phyloP scores from a whole-genome alignment of 31 red algal genomes.

The Porphyra umbilicalis region DNA sequence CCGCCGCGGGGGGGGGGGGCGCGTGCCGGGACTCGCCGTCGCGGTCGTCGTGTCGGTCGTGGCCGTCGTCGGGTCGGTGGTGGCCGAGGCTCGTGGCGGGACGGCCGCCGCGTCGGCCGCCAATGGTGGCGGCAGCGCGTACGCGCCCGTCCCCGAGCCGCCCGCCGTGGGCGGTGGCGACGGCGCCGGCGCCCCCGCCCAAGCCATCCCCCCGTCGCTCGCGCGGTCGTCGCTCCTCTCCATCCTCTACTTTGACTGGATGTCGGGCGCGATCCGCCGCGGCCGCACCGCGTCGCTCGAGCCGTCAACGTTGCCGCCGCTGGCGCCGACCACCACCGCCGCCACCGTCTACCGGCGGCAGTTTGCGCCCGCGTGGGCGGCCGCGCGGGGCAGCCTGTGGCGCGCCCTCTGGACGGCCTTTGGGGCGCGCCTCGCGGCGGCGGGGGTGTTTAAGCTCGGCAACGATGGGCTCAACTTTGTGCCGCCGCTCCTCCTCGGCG shows the following conservation, averaged over 20 bases:
- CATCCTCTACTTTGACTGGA: constrained; percentile 23
- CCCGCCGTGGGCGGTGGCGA: too few species aligned
- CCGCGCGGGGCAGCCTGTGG: constrained; percentile 5
- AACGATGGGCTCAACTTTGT: constrained; percentile 66
- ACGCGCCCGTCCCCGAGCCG: not conserved
- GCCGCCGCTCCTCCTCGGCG: constrained; percentile 2
- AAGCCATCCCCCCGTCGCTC: constrained; percentile 14
- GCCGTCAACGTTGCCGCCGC: constrained; percentile 5
- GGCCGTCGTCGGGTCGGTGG: not conserved
- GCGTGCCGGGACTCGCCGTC: not conserved
- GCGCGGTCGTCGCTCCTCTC: not conserved
- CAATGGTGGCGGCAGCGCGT: not conserved
- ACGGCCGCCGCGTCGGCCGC: not conserved
- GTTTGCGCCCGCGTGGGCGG: not conserved
- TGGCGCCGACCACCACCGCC: not conserved
- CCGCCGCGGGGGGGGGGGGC: not conserved
- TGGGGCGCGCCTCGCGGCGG: constrained; percentile 32
- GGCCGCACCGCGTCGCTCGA: constrained; percentile 12
- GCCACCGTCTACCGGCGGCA: not conserved
- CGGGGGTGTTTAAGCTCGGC: constrained; percentile 50
- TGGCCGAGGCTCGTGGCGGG: not conserved
- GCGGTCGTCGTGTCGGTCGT: not conserved
- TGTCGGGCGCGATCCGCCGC: constrained; percentile 3
- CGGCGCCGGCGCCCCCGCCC: not conserved
- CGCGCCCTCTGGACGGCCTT: constrained; percentile 38